Conservation (phyloP, 768 basidiomycete species). For the Nidularia sp. region DNA sequence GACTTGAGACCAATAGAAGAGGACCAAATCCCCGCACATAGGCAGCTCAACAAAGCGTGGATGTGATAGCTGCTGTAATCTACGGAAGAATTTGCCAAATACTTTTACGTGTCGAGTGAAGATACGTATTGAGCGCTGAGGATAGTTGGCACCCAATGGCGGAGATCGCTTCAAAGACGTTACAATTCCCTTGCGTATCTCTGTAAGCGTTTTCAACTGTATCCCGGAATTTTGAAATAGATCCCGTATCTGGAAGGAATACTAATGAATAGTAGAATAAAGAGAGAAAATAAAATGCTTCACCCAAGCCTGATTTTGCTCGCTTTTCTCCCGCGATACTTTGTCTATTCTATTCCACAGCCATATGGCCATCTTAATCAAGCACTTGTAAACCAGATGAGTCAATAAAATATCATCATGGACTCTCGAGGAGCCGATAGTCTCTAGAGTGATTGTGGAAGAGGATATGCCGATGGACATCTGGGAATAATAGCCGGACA, state of each 20-base stretch:
- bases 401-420: conserved; percentile 44
- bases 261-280: conserved; percentile 1
- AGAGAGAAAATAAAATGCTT: conserved; percentile 10
- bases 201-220: conserved; percentile 52
- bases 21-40: conserved; percentile 58
- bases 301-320: conserved; percentile 52
- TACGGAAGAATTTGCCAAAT: conserved; percentile 80
- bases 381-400: conserved; percentile 72
- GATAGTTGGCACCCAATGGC: conserved; percentile 25
- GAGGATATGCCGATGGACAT: conserved; percentile 37
- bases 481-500: conserved; percentile 60
- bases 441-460: conserved; percentile 34
- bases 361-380: conserved; percentile 70
- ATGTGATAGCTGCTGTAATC: conserved; percentile 60
- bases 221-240: conserved; percentile 57
- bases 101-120: conserved; percentile 66
- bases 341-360: conserved; percentile 55
- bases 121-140: conserved; percentile 43
- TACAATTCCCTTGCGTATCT: conserved; percentile 53
- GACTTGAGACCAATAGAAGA: conserved; percentile 82
- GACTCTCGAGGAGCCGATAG: conserved; percentile 33
- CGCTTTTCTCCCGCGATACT: conserved; percentile 35
- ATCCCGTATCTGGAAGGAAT: conserved; percentile 45
- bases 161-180: conserved; percentile 33
- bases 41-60: conserved; percentile 62